phyloP scores from a whole-genome alignment of 257 asterid species.

The Solanum gracilifrons region DNA sequence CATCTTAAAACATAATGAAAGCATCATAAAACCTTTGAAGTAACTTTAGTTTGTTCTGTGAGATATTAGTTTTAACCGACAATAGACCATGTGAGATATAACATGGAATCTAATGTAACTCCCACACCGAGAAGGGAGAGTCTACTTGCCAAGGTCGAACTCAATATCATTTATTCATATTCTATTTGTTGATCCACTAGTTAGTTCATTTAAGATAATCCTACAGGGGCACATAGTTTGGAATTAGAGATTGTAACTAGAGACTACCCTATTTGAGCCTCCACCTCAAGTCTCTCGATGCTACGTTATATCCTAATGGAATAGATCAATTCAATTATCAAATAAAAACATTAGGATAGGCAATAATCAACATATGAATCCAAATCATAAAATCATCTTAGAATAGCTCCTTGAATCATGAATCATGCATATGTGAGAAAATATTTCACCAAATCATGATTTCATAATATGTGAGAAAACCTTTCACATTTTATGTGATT shows the following conservation, averaged over 20 bases:
- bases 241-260: background rate
- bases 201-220: background rate
- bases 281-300: background rate
- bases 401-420: background rate
- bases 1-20: background rate
- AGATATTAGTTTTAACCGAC: too few relatives aligned
- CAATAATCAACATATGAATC: background rate
- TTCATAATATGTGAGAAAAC: background rate
- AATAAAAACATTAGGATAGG: background rate
- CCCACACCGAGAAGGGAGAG: background rate
- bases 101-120: background rate
- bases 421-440: background rate
- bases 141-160: background rate
- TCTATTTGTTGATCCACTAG: background rate
- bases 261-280: background rate
- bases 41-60: background rate
- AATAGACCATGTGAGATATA: too few relatives aligned
- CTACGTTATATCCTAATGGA: background rate
- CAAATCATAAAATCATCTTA: background rate
- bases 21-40: background rate
- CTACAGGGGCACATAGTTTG: background rate
- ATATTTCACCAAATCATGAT: background rate
- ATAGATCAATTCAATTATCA: background rate
- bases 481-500: background rate
- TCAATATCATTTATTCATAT: background rate